Evolutionary conservation across 148 eudicot species (phyloP).

Genomic region (Beta vulgaris): DNA sequence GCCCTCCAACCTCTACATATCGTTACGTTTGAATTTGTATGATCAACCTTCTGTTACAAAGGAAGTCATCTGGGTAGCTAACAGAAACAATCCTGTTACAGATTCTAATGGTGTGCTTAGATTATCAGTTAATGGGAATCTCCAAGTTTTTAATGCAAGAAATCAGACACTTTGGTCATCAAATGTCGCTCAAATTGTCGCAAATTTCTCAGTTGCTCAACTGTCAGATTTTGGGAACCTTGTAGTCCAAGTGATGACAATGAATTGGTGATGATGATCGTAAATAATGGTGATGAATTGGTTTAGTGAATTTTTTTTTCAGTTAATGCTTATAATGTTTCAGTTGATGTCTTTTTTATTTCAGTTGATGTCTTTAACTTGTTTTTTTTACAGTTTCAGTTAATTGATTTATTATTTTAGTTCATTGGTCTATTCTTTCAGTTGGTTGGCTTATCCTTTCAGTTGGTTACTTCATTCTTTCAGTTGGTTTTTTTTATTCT

Average conservation of each 20-base stretch:
- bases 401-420: no score
- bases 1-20: constrained; percentile 1
- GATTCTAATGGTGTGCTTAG: constrained; percentile 21
- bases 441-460: no score
- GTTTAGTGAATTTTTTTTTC: no score
- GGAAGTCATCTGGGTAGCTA: constrained; percentile 37
- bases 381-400: no score
- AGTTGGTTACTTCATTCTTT: no score
- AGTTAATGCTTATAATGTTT: no score
- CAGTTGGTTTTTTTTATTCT: no score
- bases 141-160: constrained; percentile 31
- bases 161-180: constrained; percentile 45
- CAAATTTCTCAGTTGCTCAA: constrained; percentile 31
- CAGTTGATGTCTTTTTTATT: no score
- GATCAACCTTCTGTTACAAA: constrained; percentile 21
- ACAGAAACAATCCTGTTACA: constrained; percentile 22
- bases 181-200: constrained; percentile 17
- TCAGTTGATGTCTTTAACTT: no score
- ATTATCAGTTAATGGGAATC: constrained; percentile 22
- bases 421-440: no score
- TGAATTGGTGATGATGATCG: no score
- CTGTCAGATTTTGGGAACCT: constrained; percentile 50
- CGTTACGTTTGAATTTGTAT: constrained; percentile 36
- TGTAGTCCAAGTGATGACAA: constrained; percentile 38
- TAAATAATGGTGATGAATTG: no score